Evolutionary conservation across 1,284 basidiomycete species (phyloP).

Genomic region (Coniferiporia sulphurascens): DNA sequence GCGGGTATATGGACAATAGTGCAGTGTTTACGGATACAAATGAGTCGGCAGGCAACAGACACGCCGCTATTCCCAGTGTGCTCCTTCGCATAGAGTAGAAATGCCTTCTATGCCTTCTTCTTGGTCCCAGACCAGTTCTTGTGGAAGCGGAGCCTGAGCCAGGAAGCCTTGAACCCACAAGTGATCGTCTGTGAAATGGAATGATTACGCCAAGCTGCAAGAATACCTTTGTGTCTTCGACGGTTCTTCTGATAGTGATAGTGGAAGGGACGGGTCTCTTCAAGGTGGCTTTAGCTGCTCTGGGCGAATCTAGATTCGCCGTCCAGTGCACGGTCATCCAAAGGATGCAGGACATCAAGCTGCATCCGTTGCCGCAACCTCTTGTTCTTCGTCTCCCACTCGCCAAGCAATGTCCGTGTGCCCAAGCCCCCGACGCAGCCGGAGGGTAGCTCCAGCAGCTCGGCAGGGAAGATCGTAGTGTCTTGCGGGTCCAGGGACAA

Average conservation of each 20-base stretch:
- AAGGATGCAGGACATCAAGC: slow-evolving; percentile 56
- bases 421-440: slow-evolving; percentile 31
- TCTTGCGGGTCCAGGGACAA: slow-evolving; percentile 68
- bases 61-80: too few relatives aligned
- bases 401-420: slow-evolving; percentile 20
- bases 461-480: slow-evolving; percentile 58
- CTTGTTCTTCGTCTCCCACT: slow-evolving; percentile 35
- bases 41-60: too few relatives aligned
- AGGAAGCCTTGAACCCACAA: slow-evolving; percentile 15
- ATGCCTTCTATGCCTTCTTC: too few relatives aligned
- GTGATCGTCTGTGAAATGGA: slow-evolving; percentile 12
- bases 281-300: slow-evolving; percentile 24
- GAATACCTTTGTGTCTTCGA: slow-evolving; percentile 65
- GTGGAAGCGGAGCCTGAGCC: too few relatives aligned
- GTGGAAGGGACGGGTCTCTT: slow-evolving; percentile 35
- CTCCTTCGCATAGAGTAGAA: too few relatives aligned
- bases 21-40: too few relatives aligned
- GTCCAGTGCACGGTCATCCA: slow-evolving; percentile 28
- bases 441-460: slow-evolving; percentile 53
- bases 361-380: slow-evolving; percentile 64
- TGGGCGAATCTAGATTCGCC: slow-evolving; percentile 29
- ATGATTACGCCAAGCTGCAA: slow-evolving; percentile 56
- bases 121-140: too few relatives aligned
- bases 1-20: too few relatives aligned
- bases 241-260: slow-evolving; percentile 38